These are phyloP conservation scores for Sonneratia alba DNA, from an alignment of 345 rosid genomes.

Conservation along the genomic window DNA sequence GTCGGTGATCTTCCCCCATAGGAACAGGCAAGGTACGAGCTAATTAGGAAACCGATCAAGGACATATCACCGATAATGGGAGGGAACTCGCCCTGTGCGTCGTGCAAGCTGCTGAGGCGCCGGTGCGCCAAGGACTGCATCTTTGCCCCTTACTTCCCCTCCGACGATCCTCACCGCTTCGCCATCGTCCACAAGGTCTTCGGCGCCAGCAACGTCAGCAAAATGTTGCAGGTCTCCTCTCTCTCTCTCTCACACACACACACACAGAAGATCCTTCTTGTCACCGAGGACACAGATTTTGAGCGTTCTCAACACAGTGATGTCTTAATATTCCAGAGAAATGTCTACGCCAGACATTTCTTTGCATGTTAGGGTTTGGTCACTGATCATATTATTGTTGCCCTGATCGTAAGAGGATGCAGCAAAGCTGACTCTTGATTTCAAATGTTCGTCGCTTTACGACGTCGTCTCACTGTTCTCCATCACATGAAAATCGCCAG, in stretches of 20 bases:
- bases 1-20: background rate
- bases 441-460: background rate
- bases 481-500: background rate
- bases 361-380: background rate
- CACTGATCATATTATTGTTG: too few relatives aligned
- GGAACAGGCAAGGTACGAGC: too few relatives aligned
- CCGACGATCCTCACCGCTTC: constrained; percentile 21
- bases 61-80: background rate
- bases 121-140: constrained; percentile 22
- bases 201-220: constrained; percentile 23
- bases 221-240: constrained; percentile 20
- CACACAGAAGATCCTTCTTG: too few relatives aligned
- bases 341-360: background rate
- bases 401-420: too few relatives aligned
- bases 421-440: background rate
- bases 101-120: constrained; percentile 23
- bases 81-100: constrained; percentile 20
- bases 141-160: constrained; percentile 20
- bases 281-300: too few relatives aligned
- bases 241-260: background rate
- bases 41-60: background rate
- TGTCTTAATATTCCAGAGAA: too few relatives aligned
- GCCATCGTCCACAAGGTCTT: constrained; percentile 26
- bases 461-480: background rate
- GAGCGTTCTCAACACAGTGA: background rate